These are phyloP conservation scores for Zygosaccharomyces bailii DNA, from an alignment of 805 yeast genomes.

Conservation along the genomic window DNA sequence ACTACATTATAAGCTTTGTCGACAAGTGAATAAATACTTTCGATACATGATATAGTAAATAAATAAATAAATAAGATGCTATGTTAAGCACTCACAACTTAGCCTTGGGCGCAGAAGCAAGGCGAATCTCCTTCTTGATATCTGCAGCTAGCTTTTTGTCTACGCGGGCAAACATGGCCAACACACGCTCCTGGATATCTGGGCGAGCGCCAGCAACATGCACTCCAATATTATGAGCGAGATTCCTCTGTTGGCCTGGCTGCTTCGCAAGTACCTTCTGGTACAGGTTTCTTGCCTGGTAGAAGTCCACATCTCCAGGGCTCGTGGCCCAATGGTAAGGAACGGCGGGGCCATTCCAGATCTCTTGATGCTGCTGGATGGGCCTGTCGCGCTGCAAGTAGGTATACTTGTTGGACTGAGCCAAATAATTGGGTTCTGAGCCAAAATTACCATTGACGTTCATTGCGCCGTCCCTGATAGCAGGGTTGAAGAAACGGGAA, in stretches of 20 bases:
- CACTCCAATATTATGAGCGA: slow-evolving; percentile 78
- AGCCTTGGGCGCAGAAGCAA: slow-evolving; percentile 17
- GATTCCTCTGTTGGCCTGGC: slow-evolving; percentile 77
- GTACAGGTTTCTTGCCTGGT: slow-evolving; percentile 76
- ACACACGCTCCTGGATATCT: slow-evolving; percentile 72
- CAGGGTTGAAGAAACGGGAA: slow-evolving; percentile 57
- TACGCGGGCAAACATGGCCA: slow-evolving; percentile 72
- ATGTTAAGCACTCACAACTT: slow-evolving; percentile 13
- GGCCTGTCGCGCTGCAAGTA: slow-evolving; percentile 31
- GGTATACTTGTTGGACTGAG: slow-evolving; percentile 43
- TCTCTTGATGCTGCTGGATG: slow-evolving; percentile 66
- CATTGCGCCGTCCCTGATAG: slow-evolving; percentile 82
- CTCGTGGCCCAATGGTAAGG: slow-evolving; percentile 81
- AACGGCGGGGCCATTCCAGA: slow-evolving; percentile 77
- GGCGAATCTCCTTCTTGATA: slow-evolving; percentile 56
- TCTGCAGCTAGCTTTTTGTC: slow-evolving; percentile 61
- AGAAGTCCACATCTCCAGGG: slow-evolving; percentile 63
- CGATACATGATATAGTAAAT: slow-evolving; percentile 1
- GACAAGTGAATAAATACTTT: not conserved
- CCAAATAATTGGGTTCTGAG: slow-evolving; percentile 68
- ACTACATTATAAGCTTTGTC: not conserved
- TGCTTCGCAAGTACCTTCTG: slow-evolving; percentile 65
- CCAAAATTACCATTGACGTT: slow-evolving; percentile 68
- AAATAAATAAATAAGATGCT: slow-evolving; percentile 11
- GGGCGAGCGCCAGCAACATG: slow-evolving; percentile 70